Evolutionary conservation across 495 filamentous ascomycete genomes (phyloP), one percentile per base, ranked within the genome.

Genomic region (Podospora bellae-mahoneyi): DNA sequence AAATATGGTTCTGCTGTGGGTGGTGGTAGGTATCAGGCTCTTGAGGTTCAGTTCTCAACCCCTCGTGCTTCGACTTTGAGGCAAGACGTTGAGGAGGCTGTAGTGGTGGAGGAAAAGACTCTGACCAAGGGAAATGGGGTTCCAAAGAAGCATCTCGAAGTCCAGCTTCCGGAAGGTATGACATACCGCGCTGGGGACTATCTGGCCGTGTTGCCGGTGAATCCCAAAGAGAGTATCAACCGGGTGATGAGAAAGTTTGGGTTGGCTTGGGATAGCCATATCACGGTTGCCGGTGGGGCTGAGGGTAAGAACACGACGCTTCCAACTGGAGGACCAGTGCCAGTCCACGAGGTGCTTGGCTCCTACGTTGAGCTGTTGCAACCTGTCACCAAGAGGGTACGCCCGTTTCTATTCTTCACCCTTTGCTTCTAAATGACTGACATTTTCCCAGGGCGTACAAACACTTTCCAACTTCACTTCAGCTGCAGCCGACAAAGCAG

Each of bases 101-200:
- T 83, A 0, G 87, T 91, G 3, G 65, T 89, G 0, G 82, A 84
- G 2, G 85, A 85, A 53, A 75, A 78, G 53, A 73, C 82, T 1
- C 79, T 92, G 18, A 89, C 88, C 0, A 77, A 82, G 0, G 78
- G 83, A 0, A 85, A 80, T 0, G 84, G 83, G 16, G 79, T 87
- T 0, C 82, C 87, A 0, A 92, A 92, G 79, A 84, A 85, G 39
- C 85, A 91, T 72, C 76, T 93, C 30, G 85, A 87, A 65, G 83
- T 94, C 65, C 80, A 85, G 60, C 78, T 94, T 0, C 90, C 91
- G 0, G 81, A 78, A 5, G 89, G 85, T 39, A 86, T 88, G 81
- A 81, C 82, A 5, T 94, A 93, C 75, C 81, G 82, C 54, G 84
- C 88, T 19, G 91, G 91, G 55, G 91, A 94, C 71, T 93, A 94